Evolutionary conservation across 129 eudicot species (phyloP).

Genomic region (Smallanthus sonchifolius): DNA sequence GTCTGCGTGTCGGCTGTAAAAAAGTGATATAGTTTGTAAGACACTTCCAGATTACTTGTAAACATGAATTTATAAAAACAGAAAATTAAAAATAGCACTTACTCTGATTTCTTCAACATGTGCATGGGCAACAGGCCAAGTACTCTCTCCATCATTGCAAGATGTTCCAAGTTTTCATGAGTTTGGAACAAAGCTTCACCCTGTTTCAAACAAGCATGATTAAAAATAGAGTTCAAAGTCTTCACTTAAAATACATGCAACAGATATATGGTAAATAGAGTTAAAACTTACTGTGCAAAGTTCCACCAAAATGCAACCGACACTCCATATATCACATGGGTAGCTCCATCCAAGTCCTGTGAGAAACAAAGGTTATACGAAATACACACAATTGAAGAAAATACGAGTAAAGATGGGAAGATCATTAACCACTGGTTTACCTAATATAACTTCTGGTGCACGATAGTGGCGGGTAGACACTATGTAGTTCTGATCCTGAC

Average conservation of each 20-base stretch:
- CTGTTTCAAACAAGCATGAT: constrained; percentile 23
- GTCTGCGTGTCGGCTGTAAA: constrained; percentile 60
- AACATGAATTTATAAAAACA: not conserved
- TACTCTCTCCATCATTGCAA: constrained; percentile 94
- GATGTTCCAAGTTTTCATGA: constrained; percentile 91
- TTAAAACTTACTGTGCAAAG: constrained; percentile 70
- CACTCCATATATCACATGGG: constrained; percentile 96
- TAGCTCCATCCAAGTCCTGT: constrained; percentile 93
- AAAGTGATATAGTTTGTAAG: not conserved
- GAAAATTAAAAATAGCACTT: not conserved
- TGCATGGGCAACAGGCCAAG: constrained; percentile 70
- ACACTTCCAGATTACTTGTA: not conserved
- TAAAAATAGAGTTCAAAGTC: not conserved
- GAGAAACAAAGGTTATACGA: not conserved
- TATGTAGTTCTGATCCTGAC: constrained; percentile 64
- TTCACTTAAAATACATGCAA: not conserved
- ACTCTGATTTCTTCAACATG: constrained; percentile 78
- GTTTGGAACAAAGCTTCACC: constrained; percentile 94
- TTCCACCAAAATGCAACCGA: constrained; percentile 88
- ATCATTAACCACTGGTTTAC: constrained; percentile 21
- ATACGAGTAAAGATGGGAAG: not conserved
- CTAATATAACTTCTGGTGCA: constrained; percentile 95
- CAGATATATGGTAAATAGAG: not conserved
- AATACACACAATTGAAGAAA: not conserved
- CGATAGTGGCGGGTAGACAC: constrained; percentile 93